phyloP scores from a whole-genome alignment of 331 rosid genomes.

The Prunus yedoensis region DNA sequence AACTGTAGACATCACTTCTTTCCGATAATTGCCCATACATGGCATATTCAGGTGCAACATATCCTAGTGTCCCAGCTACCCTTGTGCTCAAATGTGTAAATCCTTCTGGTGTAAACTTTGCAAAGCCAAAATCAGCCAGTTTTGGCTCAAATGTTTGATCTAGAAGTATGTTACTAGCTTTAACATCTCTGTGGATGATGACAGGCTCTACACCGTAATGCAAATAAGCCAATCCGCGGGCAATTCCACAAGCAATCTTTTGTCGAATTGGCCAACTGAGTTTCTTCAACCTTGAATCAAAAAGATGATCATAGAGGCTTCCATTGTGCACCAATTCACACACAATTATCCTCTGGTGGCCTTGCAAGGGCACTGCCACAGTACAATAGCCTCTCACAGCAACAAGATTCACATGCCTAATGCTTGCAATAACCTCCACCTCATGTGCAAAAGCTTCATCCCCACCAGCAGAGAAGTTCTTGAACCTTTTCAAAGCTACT shows the following conservation, averaged over 20 bases:
- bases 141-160: constrained; percentile 33
- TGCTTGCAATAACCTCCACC: constrained; percentile 31
- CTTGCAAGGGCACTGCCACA: constrained; percentile 6
- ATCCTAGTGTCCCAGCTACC: constrained; percentile 36
- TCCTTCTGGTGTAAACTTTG: constrained; percentile 34
- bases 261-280: constrained; percentile 30
- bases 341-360: constrained; percentile 25
- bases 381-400: constrained; percentile 32
- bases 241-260: constrained; percentile 30
- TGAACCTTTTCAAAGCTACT: constrained; percentile 36
- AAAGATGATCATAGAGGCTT: constrained; percentile 33
- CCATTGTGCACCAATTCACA: constrained; percentile 27
- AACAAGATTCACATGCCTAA: constrained; percentile 32
- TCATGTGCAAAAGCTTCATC: constrained; percentile 26
- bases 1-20: constrained; percentile 29
- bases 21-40: constrained; percentile 28
- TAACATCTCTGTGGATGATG: constrained; percentile 30
- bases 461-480: constrained; percentile 27
- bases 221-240: constrained; percentile 31
- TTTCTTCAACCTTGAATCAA: constrained; percentile 7
- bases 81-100: constrained; percentile 29
- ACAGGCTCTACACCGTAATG: constrained; percentile 26
- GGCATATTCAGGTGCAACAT: constrained; percentile 34
- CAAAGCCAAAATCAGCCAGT: constrained; percentile 34
- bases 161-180: constrained; percentile 29